Base-by-base conservation (phyloP, 306 rosid species). In the Dalbergia cultrata region DNA sequence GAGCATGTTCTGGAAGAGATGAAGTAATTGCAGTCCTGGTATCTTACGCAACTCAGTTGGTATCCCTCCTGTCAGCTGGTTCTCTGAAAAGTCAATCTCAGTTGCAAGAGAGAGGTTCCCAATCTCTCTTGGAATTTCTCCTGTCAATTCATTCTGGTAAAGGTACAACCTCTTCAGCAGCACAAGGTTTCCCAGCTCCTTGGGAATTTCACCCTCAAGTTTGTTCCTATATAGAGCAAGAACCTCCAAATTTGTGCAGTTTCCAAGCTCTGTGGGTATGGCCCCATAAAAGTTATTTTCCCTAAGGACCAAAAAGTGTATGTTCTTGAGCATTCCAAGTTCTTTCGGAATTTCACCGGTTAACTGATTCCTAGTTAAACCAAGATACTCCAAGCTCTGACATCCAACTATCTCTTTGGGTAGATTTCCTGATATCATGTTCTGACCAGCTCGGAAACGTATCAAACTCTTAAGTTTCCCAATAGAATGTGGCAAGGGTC, bases 71-170 rank as follows among this genome's bases (percentile, higher is more conserved):
- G 66, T 84, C 72, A 93, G 67, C 61, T 31, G 35, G 77, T 93
- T 93, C 88, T 93, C 97, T 1, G 97, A 91, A 75, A 93, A 86
- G 86, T 93, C 97, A 70, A 93, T 88, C 68, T 93, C 94, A 31
- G n/a, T 16, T 41, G 85, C 92, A 31, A 49, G 70, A 75, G 90
- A 85, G 77, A 93, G 97, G 77, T 93, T 93, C 68, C 94, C 97
- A 52, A 91, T 79, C 82, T 91, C 97, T 75, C 74, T 88, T n/a
- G 97, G 97, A 70, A 93, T 93, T 10, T 89, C 83, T 80, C 97
- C 93, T 79, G 87, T 91, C 84, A 93, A 74, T 66, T 41, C 68
- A 86, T 93, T 93, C 65, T 91, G 47, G 78, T 93, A 91, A 17
- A 90, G 90, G 81, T 91, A 91, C 75, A 93, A 72, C 69, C 14